A percentile compares a stretch with the other conserved stretches of the same genome.
Conservation (phyloP, 176 grass and related monocot genomes). For the Triticum monococcum region DNA sequence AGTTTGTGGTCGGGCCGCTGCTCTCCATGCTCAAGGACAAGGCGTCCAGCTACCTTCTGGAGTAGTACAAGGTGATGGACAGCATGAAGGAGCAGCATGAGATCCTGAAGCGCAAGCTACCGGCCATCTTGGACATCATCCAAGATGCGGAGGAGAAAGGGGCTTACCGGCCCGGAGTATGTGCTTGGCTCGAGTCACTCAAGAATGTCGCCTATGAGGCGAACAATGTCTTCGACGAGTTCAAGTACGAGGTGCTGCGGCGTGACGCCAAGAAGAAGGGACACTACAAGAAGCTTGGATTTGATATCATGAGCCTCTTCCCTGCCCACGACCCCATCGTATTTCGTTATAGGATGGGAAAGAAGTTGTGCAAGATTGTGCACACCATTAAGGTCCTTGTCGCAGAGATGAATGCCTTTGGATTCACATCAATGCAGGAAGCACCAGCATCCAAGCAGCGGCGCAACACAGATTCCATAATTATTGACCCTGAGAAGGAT, state of each 20-base stretch:
- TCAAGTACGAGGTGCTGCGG: no score
- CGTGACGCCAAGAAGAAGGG: no score
- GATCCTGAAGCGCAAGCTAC: background rate
- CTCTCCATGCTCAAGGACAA: no score
- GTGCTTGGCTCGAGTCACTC: background rate
- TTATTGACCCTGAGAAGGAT: constrained; percentile 5
- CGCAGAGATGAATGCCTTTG: background rate
- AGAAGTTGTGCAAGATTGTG: constrained; percentile 10
- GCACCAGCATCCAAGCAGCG: background rate
- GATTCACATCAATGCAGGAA: background rate
- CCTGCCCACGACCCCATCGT: background rate
- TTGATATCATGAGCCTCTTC: background rate
- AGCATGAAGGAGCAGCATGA: no score
- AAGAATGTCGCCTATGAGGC: constrained; percentile 27
- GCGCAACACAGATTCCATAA: background rate
- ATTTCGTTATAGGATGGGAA: no score
- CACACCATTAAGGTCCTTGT: background rate
- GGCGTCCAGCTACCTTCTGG: no score
- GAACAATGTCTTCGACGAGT: no score
- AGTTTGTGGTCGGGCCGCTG: no score
- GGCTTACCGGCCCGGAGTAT: background rate
- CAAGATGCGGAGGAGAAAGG: background rate
- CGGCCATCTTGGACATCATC: background rate
- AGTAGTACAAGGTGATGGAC: no score
- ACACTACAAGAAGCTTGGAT: background rate